phyloP scores from a whole-genome alignment of 1,139 yeast genomes.

The Blastobotrys petasosporus region DNA sequence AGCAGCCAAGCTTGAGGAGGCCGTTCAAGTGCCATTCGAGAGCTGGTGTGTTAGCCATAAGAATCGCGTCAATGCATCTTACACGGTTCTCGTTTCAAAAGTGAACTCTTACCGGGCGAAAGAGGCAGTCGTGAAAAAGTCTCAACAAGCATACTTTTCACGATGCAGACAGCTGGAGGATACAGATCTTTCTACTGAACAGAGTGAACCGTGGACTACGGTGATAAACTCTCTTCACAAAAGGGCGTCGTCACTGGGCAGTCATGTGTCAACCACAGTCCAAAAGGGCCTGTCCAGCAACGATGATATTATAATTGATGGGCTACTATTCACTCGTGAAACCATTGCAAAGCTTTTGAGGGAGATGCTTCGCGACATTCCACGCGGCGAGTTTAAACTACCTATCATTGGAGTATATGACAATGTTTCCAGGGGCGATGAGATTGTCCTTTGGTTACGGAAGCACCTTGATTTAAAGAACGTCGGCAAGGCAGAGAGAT shows the following conservation, averaged over 20 bases:
- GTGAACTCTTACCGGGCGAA: slow-evolving; percentile 46
- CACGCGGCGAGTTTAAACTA: slow-evolving; percentile 41
- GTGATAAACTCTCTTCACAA: neutral
- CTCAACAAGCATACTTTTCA: slow-evolving; percentile 61
- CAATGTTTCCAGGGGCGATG: slow-evolving; percentile 55
- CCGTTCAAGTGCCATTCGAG: slow-evolving; percentile 63
- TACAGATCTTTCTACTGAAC: slow-evolving; percentile 16
- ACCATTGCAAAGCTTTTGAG: slow-evolving; percentile 34
- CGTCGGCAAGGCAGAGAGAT: slow-evolving; percentile 57
- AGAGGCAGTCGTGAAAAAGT: slow-evolving; percentile 44
- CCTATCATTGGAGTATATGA: slow-evolving; percentile 57
- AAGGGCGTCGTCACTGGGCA: neutral
- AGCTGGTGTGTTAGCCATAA: slow-evolving; percentile 70
- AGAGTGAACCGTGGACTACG: neutral
- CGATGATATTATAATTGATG: slow-evolving; percentile 30
- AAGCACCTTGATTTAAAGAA: slow-evolving; percentile 37
- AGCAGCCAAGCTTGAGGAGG: slow-evolving; percentile 52
- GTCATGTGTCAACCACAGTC: neutral
- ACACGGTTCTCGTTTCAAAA: slow-evolving; percentile 43
- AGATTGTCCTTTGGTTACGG: slow-evolving; percentile 53
- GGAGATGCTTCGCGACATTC: slow-evolving; percentile 39
- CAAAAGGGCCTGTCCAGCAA: neutral
- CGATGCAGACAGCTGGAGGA: slow-evolving; percentile 71
- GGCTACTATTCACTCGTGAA: slow-evolving; percentile 17
- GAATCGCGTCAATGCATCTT: slow-evolving; percentile 55